These are phyloP conservation scores for Exophiala sp. DNA, from an alignment of 2,329 filamentous ascomycete species.

Conservation along the genomic window DNA sequence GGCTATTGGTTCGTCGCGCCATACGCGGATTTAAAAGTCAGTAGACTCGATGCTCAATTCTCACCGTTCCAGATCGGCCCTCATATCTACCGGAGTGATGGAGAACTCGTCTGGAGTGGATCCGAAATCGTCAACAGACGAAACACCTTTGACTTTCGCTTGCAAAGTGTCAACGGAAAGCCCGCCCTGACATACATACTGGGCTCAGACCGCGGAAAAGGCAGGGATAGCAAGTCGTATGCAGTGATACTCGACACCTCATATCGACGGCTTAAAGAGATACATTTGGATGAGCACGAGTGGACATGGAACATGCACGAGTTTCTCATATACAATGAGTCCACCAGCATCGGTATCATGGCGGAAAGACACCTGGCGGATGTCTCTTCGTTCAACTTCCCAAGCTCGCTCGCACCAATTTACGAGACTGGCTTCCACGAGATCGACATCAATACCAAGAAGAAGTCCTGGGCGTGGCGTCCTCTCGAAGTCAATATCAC, in stretches of 20 bases:
- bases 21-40: neutral
- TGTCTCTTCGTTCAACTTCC: neutral
- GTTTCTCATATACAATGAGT: constrained; percentile 11
- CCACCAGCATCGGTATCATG: neutral
- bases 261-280: neutral
- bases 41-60: neutral
- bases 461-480: constrained; percentile 45
- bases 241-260: constrained; percentile 5
- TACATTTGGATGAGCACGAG: neutral
- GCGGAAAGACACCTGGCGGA: neutral
- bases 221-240: neutral
- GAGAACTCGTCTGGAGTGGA: constrained; percentile 12
- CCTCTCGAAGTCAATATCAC: constrained; percentile 42
- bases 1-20: constrained; percentile 10
- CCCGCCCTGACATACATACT: constrained; percentile 4
- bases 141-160: constrained; percentile 11
- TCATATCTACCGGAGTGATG: constrained; percentile 9
- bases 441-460: constrained; percentile 41
- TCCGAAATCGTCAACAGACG: constrained; percentile 1
- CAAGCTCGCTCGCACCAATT: constrained; percentile 23
- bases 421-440: constrained; percentile 44
- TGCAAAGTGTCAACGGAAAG: constrained; percentile 2
- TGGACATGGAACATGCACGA: constrained; percentile 18
- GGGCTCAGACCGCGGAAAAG: neutral
- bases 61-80: constrained; percentile 5